A percentile compares a stretch with the other conserved stretches of the same genome.
These are phyloP conservation scores for Dendryphion nanum DNA, from an alignment of 2,329 filamentous ascomycete genomes.

Conservation along the genomic window DNA sequence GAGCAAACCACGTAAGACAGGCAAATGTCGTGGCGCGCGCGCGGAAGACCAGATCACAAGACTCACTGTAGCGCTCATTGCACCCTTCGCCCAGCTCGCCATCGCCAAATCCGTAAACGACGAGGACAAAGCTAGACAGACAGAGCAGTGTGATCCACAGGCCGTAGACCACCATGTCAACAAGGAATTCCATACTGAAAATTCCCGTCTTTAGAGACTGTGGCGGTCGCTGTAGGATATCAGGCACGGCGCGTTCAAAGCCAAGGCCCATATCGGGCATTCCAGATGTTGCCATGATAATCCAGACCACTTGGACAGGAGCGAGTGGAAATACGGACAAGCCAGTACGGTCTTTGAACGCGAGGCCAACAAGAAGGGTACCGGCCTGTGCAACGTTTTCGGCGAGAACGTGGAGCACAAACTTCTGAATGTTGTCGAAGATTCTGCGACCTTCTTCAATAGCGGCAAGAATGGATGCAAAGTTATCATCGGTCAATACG, in stretches of 20 bases:
- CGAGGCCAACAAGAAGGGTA: slow-evolving; percentile 75
- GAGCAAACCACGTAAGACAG: slow-evolving; percentile 71
- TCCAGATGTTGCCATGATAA: slow-evolving; percentile 89
- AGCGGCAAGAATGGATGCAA: slow-evolving; percentile 79
- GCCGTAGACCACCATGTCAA: slow-evolving; percentile 40
- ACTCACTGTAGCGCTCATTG: slow-evolving; percentile 30
- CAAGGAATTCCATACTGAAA: slow-evolving; percentile 37
- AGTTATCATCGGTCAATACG: slow-evolving; percentile 85
- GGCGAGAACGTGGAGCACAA: slow-evolving; percentile 71
- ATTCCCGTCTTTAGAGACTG: slow-evolving; percentile 54
- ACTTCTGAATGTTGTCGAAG: slow-evolving; percentile 89
- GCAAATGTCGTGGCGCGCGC: slow-evolving; percentile 73
- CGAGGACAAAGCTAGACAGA: slow-evolving; percentile 34
- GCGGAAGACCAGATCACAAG: slow-evolving; percentile 36
- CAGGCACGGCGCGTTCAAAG: slow-evolving; percentile 70
- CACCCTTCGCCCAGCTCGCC: slow-evolving; percentile 33
- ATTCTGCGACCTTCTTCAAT: slow-evolving; percentile 81
- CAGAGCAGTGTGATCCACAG: slow-evolving; percentile 34
- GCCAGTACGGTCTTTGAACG: slow-evolving; percentile 69
- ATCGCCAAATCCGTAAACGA: slow-evolving; percentile 34
- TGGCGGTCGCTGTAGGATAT: slow-evolving; percentile 79
- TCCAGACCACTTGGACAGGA: slow-evolving; percentile 86
- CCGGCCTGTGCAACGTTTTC: slow-evolving; percentile 84
- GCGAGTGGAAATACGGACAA: slow-evolving; percentile 83
- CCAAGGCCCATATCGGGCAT: slow-evolving; percentile 87